These are phyloP conservation scores for Naganishia sp. DNA, from an alignment of 1,284 basidiomycete genomes.

Conservation along the genomic window DNA sequence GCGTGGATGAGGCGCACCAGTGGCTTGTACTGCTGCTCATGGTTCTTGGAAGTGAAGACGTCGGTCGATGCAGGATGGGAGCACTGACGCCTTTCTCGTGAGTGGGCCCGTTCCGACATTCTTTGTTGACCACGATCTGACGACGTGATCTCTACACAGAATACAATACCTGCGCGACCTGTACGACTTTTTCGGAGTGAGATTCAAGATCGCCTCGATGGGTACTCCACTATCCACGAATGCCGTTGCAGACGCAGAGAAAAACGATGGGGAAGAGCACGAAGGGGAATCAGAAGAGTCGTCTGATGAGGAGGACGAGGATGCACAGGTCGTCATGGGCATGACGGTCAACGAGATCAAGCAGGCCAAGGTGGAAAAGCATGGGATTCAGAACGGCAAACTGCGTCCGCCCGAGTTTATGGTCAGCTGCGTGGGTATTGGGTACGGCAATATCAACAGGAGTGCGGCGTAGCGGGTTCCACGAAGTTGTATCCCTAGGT, in stretches of 20 bases:
- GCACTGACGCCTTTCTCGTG: slow-evolving; percentile 78
- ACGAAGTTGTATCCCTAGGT: slow-evolving; percentile 1
- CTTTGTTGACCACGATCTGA: neutral
- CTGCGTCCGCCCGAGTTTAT: slow-evolving; percentile 44
- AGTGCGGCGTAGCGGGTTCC: slow-evolving; percentile 46
- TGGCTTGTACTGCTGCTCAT: slow-evolving; percentile 84
- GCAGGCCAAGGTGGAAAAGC: slow-evolving; percentile 30
- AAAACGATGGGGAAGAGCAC: slow-evolving; percentile 6
- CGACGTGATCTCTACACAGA: slow-evolving; percentile 55
- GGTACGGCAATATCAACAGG: slow-evolving; percentile 57
- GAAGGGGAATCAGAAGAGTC: slow-evolving; percentile 32
- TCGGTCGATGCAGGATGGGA: slow-evolving; percentile 83
- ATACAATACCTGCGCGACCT: slow-evolving; percentile 88
- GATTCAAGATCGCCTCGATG: slow-evolving; percentile 58
- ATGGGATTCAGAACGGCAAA: slow-evolving; percentile 28
- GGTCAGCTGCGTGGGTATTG: slow-evolving; percentile 56
- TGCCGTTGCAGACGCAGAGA: slow-evolving; percentile 8
- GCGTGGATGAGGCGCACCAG: slow-evolving; percentile 88
- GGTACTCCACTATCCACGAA: slow-evolving; percentile 21
- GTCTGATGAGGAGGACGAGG: slow-evolving; percentile 32
- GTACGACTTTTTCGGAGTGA: slow-evolving; percentile 72
- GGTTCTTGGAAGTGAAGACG: slow-evolving; percentile 93
- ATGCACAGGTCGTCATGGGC: slow-evolving; percentile 27
- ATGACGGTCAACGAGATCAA: slow-evolving; percentile 35
- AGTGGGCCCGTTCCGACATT: slow-evolving; percentile 49